Base-by-base conservation (phyloP, 148 eudicot species). In the Rhododendron ferrugineum region DNA sequence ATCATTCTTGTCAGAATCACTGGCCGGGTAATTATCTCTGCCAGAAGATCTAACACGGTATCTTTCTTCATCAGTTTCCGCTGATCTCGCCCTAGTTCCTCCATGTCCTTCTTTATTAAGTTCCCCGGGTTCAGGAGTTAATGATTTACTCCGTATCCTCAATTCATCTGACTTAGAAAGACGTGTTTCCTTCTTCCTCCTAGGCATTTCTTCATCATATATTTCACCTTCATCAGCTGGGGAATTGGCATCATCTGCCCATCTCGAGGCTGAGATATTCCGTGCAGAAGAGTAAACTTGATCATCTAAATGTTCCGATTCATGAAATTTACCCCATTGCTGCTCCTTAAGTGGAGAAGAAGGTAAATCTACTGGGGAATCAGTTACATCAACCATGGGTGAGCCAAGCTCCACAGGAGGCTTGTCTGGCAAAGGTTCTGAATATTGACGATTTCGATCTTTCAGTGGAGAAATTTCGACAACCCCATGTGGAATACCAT, bases 191-290 rank as follows among this genome's bases (percentile, higher is more conserved):
- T 82, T 91, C 80, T 87, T 92, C 85, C 85, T 82, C 28, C 85
- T 89, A 46, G 68, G 85, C 62, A 74, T 83, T 30, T 85, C 86
- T 78, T 84, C 93, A 70, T 88, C 94, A 50, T 85, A 90, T 40
- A 93, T 90, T 36, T 96, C 95, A 86, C 95, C 95, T 89, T 96
- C 97, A 80, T 94, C 98, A 78, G 89, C 91, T 40, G 99, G 94
- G 40, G 98, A 95, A 82, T 91, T 84, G 58, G 92, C 98, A 91
- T 92, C 94, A 87, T 89, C 96, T 11, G 98, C 99, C 99, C 99
- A 97, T 74, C 99, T 87, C 42, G 99, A 97, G 58, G 99, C 82
- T 60, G 91, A 91, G 83, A 97, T 95, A 86, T 92, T 92, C 86
- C 93, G 87, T 18, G 86, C 18, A 0, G 90, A 87, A 20, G 75